Conservation (phyloP, 2,329 filamentous ascomycete species). For the Aureobasidium sp. region DNA sequence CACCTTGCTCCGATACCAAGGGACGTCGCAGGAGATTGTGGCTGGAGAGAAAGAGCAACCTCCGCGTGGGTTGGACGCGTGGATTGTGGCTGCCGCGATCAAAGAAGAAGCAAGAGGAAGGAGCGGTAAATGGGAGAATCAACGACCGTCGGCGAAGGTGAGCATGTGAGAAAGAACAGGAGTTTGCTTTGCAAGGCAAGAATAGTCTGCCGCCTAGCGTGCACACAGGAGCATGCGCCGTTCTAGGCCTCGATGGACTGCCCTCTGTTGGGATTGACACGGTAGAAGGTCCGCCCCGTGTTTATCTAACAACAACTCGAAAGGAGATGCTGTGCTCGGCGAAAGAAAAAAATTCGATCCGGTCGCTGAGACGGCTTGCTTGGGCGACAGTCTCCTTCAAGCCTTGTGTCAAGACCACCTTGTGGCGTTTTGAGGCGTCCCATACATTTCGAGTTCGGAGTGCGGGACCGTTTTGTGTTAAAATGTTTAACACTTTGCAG, state of each 20-base stretch:
- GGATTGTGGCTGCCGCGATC: constrained; percentile 4
- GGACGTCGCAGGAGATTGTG: background rate
- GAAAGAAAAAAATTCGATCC: background rate
- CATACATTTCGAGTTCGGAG: background rate
- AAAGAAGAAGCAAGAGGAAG: background rate
- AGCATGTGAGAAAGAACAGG: constrained; percentile 7
- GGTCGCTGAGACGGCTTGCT: background rate
- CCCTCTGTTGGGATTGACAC: background rate
- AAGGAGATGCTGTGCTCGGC: constrained; percentile 1
- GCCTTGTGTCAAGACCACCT: background rate
- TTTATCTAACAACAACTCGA: constrained; percentile 4
- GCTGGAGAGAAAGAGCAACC: background rate
- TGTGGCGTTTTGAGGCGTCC: constrained; percentile 10
- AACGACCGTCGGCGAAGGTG: background rate
- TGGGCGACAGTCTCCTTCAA: background rate
- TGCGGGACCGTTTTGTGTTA: constrained; percentile 10
- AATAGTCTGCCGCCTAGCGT: constrained; percentile 9
- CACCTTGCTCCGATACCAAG: background rate
- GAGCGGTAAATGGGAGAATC: background rate
- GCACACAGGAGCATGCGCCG: constrained; percentile 7
- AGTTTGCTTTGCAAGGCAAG: constrained; percentile 6
- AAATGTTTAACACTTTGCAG: background rate
- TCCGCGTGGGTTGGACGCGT: background rate
- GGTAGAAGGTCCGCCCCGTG: background rate
- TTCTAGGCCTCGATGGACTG: constrained; percentile 6